These are phyloP conservation scores for Nakazawaea ambrosiae DNA, from an alignment of 805 yeast species.

Conservation along the genomic window DNA sequence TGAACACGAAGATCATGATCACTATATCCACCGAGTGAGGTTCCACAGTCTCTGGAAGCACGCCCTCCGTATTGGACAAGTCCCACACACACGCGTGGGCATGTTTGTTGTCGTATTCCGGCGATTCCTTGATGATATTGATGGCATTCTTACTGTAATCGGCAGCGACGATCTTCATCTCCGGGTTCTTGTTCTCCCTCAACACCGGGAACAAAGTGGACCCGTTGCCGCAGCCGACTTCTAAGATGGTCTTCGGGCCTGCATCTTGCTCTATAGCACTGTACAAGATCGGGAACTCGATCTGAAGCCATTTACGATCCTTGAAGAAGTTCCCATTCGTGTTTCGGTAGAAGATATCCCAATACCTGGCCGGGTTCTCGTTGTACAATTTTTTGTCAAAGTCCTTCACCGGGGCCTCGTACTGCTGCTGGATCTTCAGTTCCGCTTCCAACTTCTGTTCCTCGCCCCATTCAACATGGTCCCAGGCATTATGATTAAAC, in stretches of 20 bases:
- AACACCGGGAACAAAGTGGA: slow-evolving; percentile 91
- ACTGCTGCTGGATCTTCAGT: slow-evolving; percentile 66
- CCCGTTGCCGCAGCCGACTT: slow-evolving; percentile 98
- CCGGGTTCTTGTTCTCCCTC: slow-evolving; percentile 73
- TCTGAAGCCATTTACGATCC: slow-evolving; percentile 92
- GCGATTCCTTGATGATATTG: slow-evolving; percentile 66
- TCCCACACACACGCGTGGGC: slow-evolving; percentile 95
- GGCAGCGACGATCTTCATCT: slow-evolving; percentile 70
- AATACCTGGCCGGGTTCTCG: slow-evolving; percentile 82
- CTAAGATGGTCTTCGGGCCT: slow-evolving; percentile 70
- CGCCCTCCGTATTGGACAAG: slow-evolving; percentile 66
- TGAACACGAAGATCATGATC: slow-evolving; percentile 91
- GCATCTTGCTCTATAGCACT: slow-evolving; percentile 62
- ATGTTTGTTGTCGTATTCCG: slow-evolving; percentile 47
- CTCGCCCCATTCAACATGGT: slow-evolving; percentile 96
- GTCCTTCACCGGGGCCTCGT: slow-evolving; percentile 78
- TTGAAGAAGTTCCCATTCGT: slow-evolving; percentile 92
- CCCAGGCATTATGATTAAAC: slow-evolving; percentile 93
- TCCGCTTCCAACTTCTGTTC: slow-evolving; percentile 76
- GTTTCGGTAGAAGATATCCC: slow-evolving; percentile 91
- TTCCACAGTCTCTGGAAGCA: slow-evolving; percentile 78
- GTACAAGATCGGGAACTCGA: slow-evolving; percentile 85
- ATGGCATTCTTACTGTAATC: slow-evolving; percentile 91
- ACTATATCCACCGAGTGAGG: slow-evolving; percentile 82
- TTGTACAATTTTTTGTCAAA: slow-evolving; percentile 77